Percentiles rank a stretch among this genome's conserved stretches.
Conservation (phyloP, 225 moss, liverwort and hornwort species). For the Takakia lepidozioides region DNA sequence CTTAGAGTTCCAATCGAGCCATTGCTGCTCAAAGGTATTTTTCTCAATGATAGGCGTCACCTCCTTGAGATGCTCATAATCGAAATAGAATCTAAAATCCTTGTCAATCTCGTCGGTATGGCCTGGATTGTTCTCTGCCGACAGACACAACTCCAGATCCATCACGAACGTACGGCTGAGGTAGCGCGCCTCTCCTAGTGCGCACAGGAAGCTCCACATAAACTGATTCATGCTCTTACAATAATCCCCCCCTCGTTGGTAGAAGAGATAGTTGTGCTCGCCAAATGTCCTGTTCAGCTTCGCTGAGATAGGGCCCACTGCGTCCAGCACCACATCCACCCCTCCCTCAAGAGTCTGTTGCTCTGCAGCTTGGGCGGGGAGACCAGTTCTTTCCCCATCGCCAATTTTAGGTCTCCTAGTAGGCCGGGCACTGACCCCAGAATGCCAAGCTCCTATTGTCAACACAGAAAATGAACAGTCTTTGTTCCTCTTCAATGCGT, state of each 20-base stretch:
- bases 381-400: constrained; percentile 1
- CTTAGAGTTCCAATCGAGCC: constrained; percentile 21
- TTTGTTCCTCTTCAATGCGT: constrained; percentile 20
- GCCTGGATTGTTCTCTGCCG: constrained; percentile 40
- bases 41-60: constrained; percentile 34
- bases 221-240: constrained; percentile 81
- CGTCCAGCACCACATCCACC: constrained; percentile 17
- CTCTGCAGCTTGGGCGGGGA: background rate
- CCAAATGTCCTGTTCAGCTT: constrained; percentile 11
- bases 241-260: constrained; percentile 60
- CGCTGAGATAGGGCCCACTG: background rate
- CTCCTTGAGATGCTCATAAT: constrained; percentile 61
- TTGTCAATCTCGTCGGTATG: constrained; percentile 46
- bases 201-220: constrained; percentile 65
- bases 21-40: constrained; percentile 44
- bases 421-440: constrained; percentile 61
- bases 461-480: constrained; percentile 52
- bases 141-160: constrained; percentile 73
- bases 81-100: constrained; percentile 87
- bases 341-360: constrained; percentile 10
- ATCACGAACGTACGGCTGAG: constrained; percentile 76
- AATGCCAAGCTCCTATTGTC: constrained; percentile 74
- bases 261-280: constrained; percentile 44
- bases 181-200: constrained; percentile 75
- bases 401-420: constrained; percentile 6